Base-by-base conservation (phyloP, 352 stramenopile species). In the Globisporangium spinosum region DNA sequence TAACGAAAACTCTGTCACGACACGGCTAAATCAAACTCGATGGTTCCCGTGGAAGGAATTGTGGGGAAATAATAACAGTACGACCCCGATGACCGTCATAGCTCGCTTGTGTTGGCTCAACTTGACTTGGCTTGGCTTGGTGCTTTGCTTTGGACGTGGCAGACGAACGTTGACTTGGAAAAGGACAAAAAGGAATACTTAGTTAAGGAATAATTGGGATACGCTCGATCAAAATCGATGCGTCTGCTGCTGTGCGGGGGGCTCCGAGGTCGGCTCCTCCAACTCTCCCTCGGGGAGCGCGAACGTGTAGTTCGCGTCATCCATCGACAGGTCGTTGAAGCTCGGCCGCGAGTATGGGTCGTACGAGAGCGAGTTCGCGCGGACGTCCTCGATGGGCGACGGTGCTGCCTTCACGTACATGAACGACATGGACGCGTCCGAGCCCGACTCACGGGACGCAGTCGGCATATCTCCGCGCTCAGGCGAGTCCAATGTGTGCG, bases 301-400 rank as follows among this genome's bases (percentile, higher is more conserved):
- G 49, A 85, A 83, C 62, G 77, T 82, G 63, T 80, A 78, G 66
- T 77, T 67, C 3, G 67, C 72, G 57, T 67, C 38, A 27, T 82
- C 75, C 22, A 64, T 45, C 17, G 54, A 69, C 29, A 70, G 68
- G 56, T 81, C 70, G 38, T 69, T 65, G 43, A 83, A 84, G 47
- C 75, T 83, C 65, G 67, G 54, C 2, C 77, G 70, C 12, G 57
- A 45, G 62, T 82, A 84, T 54, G 78, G 78, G 64, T 87, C 76
- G 23, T 87, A 87, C n/a, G 79, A 87, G 20, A 87, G 67, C 45
- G 77, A 87, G 17, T 72, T 77, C 22, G 73, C 65, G 15, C 79
- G 75, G 12, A 67, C 57, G 27, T 75, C 62, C 55, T 78, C 75
- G 35, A 82, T 53, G 20, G 79, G 74, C 15, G 76, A 85, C 7